A percentile compares a stretch with the other conserved stretches of the same genome.
phyloP scores from a whole-genome alignment of 225 moss, liverwort and hornwort genomes.

The Asterella californica region DNA sequence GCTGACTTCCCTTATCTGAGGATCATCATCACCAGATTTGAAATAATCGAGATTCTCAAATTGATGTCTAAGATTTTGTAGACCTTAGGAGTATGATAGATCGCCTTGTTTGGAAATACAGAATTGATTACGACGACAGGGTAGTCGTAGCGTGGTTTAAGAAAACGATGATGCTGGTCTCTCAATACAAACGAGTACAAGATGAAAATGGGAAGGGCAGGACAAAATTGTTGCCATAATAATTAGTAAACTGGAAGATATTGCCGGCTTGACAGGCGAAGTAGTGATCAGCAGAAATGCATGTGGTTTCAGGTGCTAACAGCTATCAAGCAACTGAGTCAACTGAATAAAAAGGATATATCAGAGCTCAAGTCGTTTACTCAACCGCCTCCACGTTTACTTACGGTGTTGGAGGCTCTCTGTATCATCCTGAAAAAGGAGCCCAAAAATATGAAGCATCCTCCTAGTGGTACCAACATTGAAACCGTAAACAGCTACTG shows the following conservation, averaged over 20 bases:
- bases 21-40: neutral
- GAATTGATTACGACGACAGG: neutral
- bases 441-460: slow-evolving; percentile 40
- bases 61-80: neutral
- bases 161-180: neutral
- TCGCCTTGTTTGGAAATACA: neutral
- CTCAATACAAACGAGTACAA: neutral
- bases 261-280: neutral
- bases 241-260: neutral
- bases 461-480: slow-evolving; percentile 24
- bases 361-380: slow-evolving; percentile 57
- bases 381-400: slow-evolving; percentile 48
- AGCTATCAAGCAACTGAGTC: slow-evolving; percentile 53
- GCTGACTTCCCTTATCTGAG: neutral
- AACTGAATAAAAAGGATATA: slow-evolving; percentile 50
- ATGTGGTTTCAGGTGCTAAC: slow-evolving; percentile 39
- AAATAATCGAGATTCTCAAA: neutral
- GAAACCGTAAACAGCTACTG: slow-evolving; percentile 44
- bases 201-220: too few species aligned
- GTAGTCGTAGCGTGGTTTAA: too few species aligned
- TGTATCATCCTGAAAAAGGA: slow-evolving; percentile 48
- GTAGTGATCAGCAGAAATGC: neutral
- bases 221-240: neutral
- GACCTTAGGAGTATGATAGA: neutral
- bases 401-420: slow-evolving; percentile 47